Percentiles rank a stretch among this genome's conserved stretches.
Conservation (phyloP, 1,284 basidiomycete genomes). For the Erythrobasidium hasegawianum region DNA sequence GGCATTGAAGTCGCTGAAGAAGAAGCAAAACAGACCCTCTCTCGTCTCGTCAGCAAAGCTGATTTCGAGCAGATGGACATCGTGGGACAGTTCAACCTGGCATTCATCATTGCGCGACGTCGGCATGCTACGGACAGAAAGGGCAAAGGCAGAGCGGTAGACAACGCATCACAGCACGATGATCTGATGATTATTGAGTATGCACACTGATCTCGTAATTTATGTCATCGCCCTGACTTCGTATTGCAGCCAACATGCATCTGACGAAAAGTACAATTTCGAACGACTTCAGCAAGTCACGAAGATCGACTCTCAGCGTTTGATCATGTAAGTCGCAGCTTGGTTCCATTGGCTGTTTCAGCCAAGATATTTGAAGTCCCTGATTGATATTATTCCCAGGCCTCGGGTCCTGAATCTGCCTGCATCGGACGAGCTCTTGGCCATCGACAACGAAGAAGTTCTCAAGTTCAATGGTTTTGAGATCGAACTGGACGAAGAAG, state of each 20-base stretch:
- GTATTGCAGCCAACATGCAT: constrained; percentile 52
- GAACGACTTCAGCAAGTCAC: constrained; percentile 86
- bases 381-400: constrained; percentile 52
- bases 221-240: constrained; percentile 50
- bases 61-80: constrained; percentile 84
- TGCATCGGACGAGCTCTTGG: constrained; percentile 83
- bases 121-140: constrained; percentile 46
- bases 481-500: constrained; percentile 58
- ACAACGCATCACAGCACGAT: constrained; percentile 31
- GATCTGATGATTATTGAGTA: constrained; percentile 36
- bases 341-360: background rate
- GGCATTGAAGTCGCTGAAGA: constrained; percentile 60
- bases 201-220: constrained; percentile 47
- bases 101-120: constrained; percentile 84
- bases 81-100: constrained; percentile 92
- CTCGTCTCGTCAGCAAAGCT: constrained; percentile 77
- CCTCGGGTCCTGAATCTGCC: constrained; percentile 76
- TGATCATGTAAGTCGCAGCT: constrained; percentile 51
- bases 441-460: constrained; percentile 76
- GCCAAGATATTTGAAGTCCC: too few relatives aligned
- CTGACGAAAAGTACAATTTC: constrained; percentile 97
- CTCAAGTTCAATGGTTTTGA: constrained; percentile 87
- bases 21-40: constrained; percentile 67
- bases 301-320: constrained; percentile 75
- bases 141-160: constrained; percentile 33